Percentiles rank a stretch among this genome's conserved stretches.
Conservation (phyloP, 495 filamentous ascomycete genomes). For the Daldinia concentrica region DNA sequence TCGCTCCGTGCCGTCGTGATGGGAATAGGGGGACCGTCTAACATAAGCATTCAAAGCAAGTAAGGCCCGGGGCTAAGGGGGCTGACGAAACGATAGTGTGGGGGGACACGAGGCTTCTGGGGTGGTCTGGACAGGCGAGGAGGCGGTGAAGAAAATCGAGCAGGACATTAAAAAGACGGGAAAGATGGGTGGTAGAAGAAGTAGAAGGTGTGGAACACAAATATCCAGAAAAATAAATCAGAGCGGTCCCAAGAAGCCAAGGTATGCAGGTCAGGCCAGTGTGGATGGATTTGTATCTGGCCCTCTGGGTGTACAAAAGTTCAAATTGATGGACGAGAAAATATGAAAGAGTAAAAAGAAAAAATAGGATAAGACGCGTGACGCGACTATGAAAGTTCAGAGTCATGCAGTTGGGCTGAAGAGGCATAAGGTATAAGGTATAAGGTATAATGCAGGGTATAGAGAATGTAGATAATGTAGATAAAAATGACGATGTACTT, state of each 20-base stretch:
- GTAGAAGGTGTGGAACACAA: conserved; percentile 38
- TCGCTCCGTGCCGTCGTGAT: conserved; percentile 45
- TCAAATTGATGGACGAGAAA: conserved; percentile 19
- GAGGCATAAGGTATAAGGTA: background rate
- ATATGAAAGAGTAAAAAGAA: background rate
- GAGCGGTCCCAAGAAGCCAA: conserved; percentile 20
- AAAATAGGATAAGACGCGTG: conserved; percentile 19
- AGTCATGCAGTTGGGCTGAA: conserved; percentile 14
- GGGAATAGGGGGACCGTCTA: conserved; percentile 39
- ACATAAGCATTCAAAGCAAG: conserved; percentile 43
- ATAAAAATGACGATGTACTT: conserved; percentile 41
- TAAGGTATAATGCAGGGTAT: background rate
- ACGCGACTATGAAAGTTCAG: conserved; percentile 8
- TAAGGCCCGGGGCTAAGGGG: conserved; percentile 38
- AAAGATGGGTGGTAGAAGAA: conserved; percentile 20
- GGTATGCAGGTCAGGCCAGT: conserved; percentile 39
- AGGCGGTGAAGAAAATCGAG: conserved; percentile 41
- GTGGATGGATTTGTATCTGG: conserved; percentile 17
- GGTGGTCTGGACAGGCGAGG: conserved; percentile 41
- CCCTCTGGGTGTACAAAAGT: conserved; percentile 1
- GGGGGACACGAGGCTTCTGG: conserved; percentile 42
- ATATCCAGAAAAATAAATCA: conserved; percentile 23
- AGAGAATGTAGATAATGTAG: too few relatives aligned
- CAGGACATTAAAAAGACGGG: conserved; percentile 6
- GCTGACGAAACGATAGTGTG: conserved; percentile 39